Conservation (phyloP, 2,329 filamentous ascomycete species). For the Fusarium hainanense region DNA sequence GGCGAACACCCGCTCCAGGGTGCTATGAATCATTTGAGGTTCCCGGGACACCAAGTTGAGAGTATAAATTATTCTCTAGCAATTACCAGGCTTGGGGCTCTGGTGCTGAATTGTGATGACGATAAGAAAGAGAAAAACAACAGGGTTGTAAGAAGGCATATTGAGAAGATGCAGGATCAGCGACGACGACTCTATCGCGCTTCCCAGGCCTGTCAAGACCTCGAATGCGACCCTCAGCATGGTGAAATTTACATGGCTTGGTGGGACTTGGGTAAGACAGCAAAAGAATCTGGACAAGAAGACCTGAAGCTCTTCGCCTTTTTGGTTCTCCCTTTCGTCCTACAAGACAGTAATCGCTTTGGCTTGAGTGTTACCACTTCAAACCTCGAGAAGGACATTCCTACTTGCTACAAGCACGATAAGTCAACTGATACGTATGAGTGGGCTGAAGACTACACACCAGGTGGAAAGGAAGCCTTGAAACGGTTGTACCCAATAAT, state of each 20-base stretch:
- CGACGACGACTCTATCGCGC: neutral
- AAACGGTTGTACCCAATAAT: neutral
- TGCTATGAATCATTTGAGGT: too few relatives aligned
- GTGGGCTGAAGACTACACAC: rapidly evolving
- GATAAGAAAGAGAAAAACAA: too few relatives aligned
- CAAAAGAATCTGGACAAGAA: too few relatives aligned
- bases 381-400: neutral
- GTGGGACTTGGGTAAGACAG: neutral
- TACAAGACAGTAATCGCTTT: rapidly evolving
- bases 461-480: rapidly evolving
- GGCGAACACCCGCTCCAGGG: too few relatives aligned
- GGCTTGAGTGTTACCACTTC: neutral
- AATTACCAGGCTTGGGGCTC: too few relatives aligned
- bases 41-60: too few relatives aligned
- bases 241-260: neutral
- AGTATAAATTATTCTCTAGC: too few relatives aligned
- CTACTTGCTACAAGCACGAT: rapidly evolving
- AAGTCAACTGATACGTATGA: rapidly evolving
- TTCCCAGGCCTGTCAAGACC: neutral
- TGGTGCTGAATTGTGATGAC: too few relatives aligned
- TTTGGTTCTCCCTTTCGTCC: neutral
- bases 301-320: neutral
- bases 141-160: too few relatives aligned
- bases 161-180: neutral
- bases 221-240: rapidly evolving